phyloP scores from a whole-genome alignment of 2,329 filamentous ascomycete genomes.

The Cryphonectria carpinicola region DNA sequence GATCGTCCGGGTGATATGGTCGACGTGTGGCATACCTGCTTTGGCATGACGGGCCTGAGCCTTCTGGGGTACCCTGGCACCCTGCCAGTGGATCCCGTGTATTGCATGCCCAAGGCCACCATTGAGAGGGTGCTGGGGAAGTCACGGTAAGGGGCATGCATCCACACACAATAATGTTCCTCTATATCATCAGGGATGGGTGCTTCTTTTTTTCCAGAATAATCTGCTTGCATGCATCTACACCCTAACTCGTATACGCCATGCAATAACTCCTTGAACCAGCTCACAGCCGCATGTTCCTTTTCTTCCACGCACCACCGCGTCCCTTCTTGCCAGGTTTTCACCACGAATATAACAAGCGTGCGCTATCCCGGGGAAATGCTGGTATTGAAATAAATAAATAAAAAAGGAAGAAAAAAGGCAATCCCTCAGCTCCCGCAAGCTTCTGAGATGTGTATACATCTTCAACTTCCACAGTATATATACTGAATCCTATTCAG shows the following conservation, averaged over 20 bases:
- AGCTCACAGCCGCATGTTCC: constrained; percentile 45
- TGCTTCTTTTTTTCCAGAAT: neutral
- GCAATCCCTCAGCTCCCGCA: constrained; percentile 41
- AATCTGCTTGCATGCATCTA: constrained; percentile 21
- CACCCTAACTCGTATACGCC: neutral
- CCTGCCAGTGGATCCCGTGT: constrained; percentile 82
- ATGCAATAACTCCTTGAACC: constrained; percentile 38
- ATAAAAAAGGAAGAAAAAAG: too few relatives aligned
- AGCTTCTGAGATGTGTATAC: constrained; percentile 42
- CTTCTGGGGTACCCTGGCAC: constrained; percentile 78
- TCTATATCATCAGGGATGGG: neutral
- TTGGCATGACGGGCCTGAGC: constrained; percentile 86
- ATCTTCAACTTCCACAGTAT: constrained; percentile 48
- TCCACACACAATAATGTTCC: neutral
- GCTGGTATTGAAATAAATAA: constrained; percentile 51
- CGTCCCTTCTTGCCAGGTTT: constrained; percentile 43
- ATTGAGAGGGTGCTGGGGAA: constrained; percentile 61
- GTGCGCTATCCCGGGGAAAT: constrained; percentile 51
- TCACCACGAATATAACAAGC: constrained; percentile 46
- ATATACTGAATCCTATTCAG: constrained; percentile 44
- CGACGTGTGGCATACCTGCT: constrained; percentile 94
- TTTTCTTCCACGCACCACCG: constrained; percentile 44
- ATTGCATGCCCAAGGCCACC: constrained; percentile 76
- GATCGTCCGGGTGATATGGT: constrained; percentile 94
- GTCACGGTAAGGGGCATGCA: constrained; percentile 32